A percentile compares a stretch with the other conserved stretches of the same genome.
These are phyloP conservation scores for Trichoderma parareesei DNA, from an alignment of 495 filamentous ascomycete genomes.

Conservation along the genomic window DNA sequence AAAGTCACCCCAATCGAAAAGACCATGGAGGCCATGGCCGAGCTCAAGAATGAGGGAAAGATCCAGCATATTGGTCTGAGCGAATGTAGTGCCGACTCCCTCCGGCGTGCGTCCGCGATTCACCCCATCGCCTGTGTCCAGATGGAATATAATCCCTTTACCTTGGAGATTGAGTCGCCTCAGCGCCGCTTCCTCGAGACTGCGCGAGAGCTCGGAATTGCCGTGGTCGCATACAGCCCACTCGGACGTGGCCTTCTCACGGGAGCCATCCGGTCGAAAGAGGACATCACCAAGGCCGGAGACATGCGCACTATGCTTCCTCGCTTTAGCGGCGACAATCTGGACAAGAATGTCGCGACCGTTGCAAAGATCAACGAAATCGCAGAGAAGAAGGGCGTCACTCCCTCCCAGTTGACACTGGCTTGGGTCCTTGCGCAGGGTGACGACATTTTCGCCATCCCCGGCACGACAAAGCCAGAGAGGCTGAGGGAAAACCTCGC, in stretches of 20 bases:
- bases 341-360: slow-evolving; percentile 41
- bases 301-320: slow-evolving; percentile 39
- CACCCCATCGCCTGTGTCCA: slow-evolving; percentile 53
- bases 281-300: slow-evolving; percentile 38
- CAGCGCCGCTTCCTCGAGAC: slow-evolving; percentile 42
- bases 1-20: slow-evolving; percentile 47
- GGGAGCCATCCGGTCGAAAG: slow-evolving; percentile 33
- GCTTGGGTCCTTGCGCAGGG: slow-evolving; percentile 56
- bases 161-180: slow-evolving; percentile 46
- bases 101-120: slow-evolving; percentile 52
- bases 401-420: slow-evolving; percentile 42
- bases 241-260: slow-evolving; percentile 53
- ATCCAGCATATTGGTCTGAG: slow-evolving; percentile 45
- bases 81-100: slow-evolving; percentile 45
- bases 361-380: slow-evolving; percentile 34
- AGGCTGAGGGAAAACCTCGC: slow-evolving; percentile 45
- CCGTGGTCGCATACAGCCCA: slow-evolving; percentile 54
- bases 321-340: slow-evolving; percentile 43
- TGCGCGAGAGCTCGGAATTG: slow-evolving; percentile 53
- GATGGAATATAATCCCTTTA: slow-evolving; percentile 56
- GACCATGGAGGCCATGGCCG: slow-evolving; percentile 37
- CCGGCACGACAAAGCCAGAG: slow-evolving; percentile 43
- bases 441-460: slow-evolving; percentile 53
- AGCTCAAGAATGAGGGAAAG: slow-evolving; percentile 22
- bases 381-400: slow-evolving; percentile 40